Base-by-base conservation (phyloP, 2,329 filamentous ascomycete species). In the Botryotinia narcissicola region DNA sequence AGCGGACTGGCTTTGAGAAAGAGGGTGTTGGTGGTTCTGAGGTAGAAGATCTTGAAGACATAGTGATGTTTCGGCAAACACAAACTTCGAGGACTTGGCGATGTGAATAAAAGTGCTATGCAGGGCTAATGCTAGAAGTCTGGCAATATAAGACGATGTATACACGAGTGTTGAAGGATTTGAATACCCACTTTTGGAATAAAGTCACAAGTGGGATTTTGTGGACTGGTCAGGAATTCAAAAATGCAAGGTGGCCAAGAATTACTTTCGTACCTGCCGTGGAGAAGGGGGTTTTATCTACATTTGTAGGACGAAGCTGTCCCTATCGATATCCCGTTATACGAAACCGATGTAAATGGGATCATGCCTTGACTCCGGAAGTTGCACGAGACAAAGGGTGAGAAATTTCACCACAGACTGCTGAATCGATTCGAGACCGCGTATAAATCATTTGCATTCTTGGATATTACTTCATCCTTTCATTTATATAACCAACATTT, bases 231-330 rank as follows among this genome's bases (percentile, higher is more conserved):
- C 32, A 48, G 18, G 37, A 37, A 25, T 40, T 48, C 32, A 48
- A 54, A 54, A 54, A 54, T 29, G 46, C 16, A 51, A 67, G 32
- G 7, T 51, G 64, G 22, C 46, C 25, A 54, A 54, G 46, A 54
- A 22, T 22, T 29, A 54, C 25, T 54, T 54, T 67, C 9, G 32
- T 35, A 54, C 44, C 16, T 67, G 46, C 25, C 46, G 46, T 40
- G 64, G 46, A 67, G 64, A 22, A 40, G 64, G 14, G 46, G 46
- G 7, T n/a, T 67, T 54, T 54, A 68, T 68, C 64, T 54, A 40
- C 64, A 40, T 54, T 54, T 68, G 64, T 54, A 68, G 40, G 16
- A 68, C 46, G 51, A 54, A 68, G 46, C 51, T 68, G 64, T 48
- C 46, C 46, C 64, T 40, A 54, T 54, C 1, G 37, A 68, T 54